Base-by-base conservation (phyloP, 495 filamentous ascomycete species). In the Corynascus novoguineensis region DNA sequence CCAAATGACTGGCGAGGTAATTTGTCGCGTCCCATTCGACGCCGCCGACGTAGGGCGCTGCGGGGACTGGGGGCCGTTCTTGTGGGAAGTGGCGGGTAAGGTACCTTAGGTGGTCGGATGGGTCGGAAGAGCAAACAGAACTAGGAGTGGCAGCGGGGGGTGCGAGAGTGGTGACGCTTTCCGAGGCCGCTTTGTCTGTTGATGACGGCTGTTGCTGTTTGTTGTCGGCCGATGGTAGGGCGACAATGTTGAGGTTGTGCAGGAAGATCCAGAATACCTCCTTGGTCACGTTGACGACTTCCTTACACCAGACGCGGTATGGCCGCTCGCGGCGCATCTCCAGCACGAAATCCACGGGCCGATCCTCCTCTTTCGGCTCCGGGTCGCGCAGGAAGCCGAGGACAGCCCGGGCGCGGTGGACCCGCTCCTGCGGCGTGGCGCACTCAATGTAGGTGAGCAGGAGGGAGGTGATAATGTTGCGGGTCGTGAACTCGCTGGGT, bases 221-320 rank as follows among this genome's bases (percentile, higher is more conserved):
- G 65, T n/a, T 21, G 12, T 71, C 51, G 3, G 61, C 67, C 55
- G 70, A 62, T 29, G 78, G 79, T 25, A 86, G 64, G 40, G 89
- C 82, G 50, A 98, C 81, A 57, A 97, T 85, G 62, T 97, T 97
- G 47, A 92, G 74, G 55, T 92, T 85, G 67, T 98, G 93, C 53
- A 97, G 78, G 73, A 97, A 98, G 65, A 98, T 98, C 93, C 93
- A 98, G 70, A 98, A 98, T 27, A 97, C 93, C 69, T 98, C 93
- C 71, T 97, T 97, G 32, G 90, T 96, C 42, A 97, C 91, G 61
- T 86, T 89, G 49, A 83, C 83, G 17, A 92, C 83, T 68, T 98
- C 93, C 70, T 90, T 92, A 74, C 85, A 88, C 93, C 93, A 98
- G 12, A 95, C 83, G 11, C 87, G 85, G 66, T 96, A 98, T 0